A percentile compares a stretch with the other conserved stretches of the same genome.
Conservation (phyloP, 2,329 filamentous ascomycete genomes). For the Colletotrichum spaethianum region DNA sequence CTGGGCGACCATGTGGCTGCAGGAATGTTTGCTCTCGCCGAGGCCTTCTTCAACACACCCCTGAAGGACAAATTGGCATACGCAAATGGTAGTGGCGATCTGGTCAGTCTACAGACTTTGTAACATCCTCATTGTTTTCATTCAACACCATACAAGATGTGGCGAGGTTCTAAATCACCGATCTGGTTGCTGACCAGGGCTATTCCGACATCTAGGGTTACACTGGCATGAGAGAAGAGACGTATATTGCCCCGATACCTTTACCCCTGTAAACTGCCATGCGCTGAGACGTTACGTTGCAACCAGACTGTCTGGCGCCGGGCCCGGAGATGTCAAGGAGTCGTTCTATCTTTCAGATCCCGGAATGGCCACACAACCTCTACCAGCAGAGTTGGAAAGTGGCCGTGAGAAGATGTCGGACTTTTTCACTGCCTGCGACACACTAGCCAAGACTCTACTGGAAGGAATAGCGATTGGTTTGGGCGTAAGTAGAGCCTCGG, state of each 20-base stretch:
- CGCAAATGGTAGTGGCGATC: conserved; percentile 40
- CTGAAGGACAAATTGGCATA: conserved; percentile 15
- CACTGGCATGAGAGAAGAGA: conserved; percentile 42
- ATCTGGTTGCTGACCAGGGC: background rate
- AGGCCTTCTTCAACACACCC: conserved; percentile 33
- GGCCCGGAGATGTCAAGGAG: conserved; percentile 40
- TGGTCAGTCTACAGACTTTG: conserved; percentile 28
- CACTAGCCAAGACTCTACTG: conserved; percentile 30
- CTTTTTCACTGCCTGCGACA: conserved; percentile 35
- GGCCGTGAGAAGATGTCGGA: conserved; percentile 16
- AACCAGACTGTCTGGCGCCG: conserved; percentile 36
- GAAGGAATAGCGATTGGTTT: conserved; percentile 79
- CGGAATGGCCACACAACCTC: conserved; percentile 17
- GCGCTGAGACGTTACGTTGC: background rate
- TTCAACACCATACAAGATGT: background rate
- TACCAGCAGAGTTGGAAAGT: conserved; percentile 31
- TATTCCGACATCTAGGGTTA: conserved; percentile 26
- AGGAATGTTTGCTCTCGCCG: conserved; percentile 34
- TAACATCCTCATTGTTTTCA: background rate
- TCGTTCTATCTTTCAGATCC: conserved; percentile 42
- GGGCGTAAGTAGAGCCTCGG: conserved; percentile 60
- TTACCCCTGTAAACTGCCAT: background rate
- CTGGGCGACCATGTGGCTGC: conserved; percentile 37
- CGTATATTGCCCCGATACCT: conserved; percentile 17
- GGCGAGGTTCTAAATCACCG: background rate